Evolutionary conservation across 371 early-diverging fungal genomes (phyloP), one percentile per base, ranked within the genome.

Genomic region (Mucor plumbeus): DNA sequence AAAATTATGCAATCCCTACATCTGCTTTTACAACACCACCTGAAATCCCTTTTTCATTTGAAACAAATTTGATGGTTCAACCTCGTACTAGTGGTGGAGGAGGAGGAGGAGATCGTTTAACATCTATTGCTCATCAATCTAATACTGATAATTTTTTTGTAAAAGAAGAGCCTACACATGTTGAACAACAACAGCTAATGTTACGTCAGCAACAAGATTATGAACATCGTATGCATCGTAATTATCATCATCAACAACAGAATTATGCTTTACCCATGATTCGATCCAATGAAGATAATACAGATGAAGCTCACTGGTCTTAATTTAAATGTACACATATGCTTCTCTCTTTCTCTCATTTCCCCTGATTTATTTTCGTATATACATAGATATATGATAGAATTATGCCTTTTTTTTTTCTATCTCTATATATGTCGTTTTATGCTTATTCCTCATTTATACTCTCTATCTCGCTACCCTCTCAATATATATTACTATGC

Each of bases 251-350:
- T 35, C 68, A 63, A 13, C 67, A 55, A 44, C 63, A 56, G 31
- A 59, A 60, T 19, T 70, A 65, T 55, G 39, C 60, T 21, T 65
- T 72, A 41, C 72, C 72, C 13, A 72, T 72, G 69, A 72, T 72
- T 43, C 56, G 72, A 53, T 61, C 72, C n/a, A 63, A 54, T 10
- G 63, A 68, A 58, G 68, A 65, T 7, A 38, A 65, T 36, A 34
- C 19, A 39, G 55, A 64, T 54, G 33, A 59, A 39, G 35, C 21
- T n/a, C 65, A 65, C n/a, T 70, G 66, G 70, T 40, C 65, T 43
- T 66, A 59, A 65, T 33, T 10, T 15, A 48, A 17, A 47, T 47
- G 47, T 47, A 47, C 19, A 19, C 17, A 47, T 8, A 47, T 47
- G 47, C 47, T 26, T 26, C 26, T 26, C 26, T 26, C 26, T 26